A percentile compares a stretch with the other conserved stretches of the same genome.
Conservation (phyloP, 116 monocot genomes). For the Iris pallida region DNA sequence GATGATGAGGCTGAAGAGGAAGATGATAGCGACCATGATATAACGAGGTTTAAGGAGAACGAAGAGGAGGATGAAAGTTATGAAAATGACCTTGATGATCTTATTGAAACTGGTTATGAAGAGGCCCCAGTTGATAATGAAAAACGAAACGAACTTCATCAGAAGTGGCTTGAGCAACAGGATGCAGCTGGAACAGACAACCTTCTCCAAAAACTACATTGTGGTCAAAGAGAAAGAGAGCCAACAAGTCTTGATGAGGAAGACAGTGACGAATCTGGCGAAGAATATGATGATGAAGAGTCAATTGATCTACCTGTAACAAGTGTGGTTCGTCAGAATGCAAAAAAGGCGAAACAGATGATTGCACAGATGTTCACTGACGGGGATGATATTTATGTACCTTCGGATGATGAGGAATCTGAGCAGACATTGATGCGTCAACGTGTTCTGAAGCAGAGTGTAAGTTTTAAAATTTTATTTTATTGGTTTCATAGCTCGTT, state of each 20-base stretch:
- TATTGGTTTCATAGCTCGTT: too few relatives aligned
- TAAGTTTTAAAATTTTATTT: slow-evolving; percentile 19
- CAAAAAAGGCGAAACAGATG: slow-evolving; percentile 62
- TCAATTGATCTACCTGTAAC: slow-evolving; percentile 13
- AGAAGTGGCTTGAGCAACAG: slow-evolving; percentile 88
- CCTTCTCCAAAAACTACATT: slow-evolving; percentile 61
- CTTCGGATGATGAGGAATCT: slow-evolving; percentile 87
- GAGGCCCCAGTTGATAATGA: slow-evolving; percentile 69
- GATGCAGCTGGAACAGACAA: slow-evolving; percentile 76
- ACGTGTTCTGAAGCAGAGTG: slow-evolving; percentile 46
- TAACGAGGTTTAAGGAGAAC: slow-evolving; percentile 66
- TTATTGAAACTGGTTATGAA: slow-evolving; percentile 69
- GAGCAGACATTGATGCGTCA: slow-evolving; percentile 53
- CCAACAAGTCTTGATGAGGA: slow-evolving; percentile 23
- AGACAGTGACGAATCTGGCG: slow-evolving; percentile 18
- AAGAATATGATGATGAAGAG: too few relatives aligned
- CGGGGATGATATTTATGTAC: slow-evolving; percentile 47
- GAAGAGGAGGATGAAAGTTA: slow-evolving; percentile 70
- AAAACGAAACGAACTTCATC: slow-evolving; percentile 77
- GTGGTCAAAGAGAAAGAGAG: slow-evolving; percentile 26
- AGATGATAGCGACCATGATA: slow-evolving; percentile 89
- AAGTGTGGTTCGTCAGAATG: slow-evolving; percentile 14
- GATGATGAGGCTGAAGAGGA: slow-evolving; percentile 99
- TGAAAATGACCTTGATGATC: slow-evolving; percentile 56
- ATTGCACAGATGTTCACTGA: slow-evolving; percentile 79